Base-by-base conservation (phyloP, 805 yeast species). In the Teunomyces funiuensis region DNA sequence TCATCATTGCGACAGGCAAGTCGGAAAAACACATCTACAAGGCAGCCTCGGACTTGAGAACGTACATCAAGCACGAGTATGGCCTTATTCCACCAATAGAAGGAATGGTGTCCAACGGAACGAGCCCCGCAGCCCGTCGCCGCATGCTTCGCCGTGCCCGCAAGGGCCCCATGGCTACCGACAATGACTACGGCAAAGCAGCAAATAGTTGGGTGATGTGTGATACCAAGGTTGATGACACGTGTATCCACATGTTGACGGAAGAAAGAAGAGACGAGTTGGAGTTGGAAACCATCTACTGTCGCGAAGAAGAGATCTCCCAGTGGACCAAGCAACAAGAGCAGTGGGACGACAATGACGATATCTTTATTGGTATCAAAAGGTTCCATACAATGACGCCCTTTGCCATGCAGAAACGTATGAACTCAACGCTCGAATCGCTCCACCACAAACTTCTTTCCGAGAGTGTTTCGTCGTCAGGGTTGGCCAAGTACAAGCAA, bases 151-250 rank as follows among this genome's bases (percentile, higher is more conserved):
- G 79, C 34, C 69, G 79, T 47, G 81, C 83, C 28, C 67, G 79
- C 41, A 78, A 78, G 52, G 74, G 75, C 11, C 70, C 73, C 5
- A 68, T 74, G 39, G 73, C 81, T 0, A 70, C 73, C 1, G 78
- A 78, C 49, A 75, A 75, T 43, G 80, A 76, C 41, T 82, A 76
- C 52, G 85, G 86, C 11, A 63, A 66, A 9, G 50, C 69, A 5
- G 71, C 81, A 4, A 88, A 88, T 51, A 77, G 86, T 18, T 90
- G 98, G 98, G 80, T 87, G 16, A 79, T 87, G 76, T 69, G 89
- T 36, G 88, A 88, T 52, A 76, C 88, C 37, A 69, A 73, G 19
- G 62, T 77, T 2, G 84, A 82, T 45, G 79, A 79, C 28, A 75
- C 88, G 3, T 76, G 71, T 41, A 73, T 90, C 23, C 96, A 90